Percentiles rank a stretch among this genome's conserved stretches.
phyloP scores from a whole-genome alignment of 1,284 basidiomycete genomes.

The Austroboletus novae-zelandiae region DNA sequence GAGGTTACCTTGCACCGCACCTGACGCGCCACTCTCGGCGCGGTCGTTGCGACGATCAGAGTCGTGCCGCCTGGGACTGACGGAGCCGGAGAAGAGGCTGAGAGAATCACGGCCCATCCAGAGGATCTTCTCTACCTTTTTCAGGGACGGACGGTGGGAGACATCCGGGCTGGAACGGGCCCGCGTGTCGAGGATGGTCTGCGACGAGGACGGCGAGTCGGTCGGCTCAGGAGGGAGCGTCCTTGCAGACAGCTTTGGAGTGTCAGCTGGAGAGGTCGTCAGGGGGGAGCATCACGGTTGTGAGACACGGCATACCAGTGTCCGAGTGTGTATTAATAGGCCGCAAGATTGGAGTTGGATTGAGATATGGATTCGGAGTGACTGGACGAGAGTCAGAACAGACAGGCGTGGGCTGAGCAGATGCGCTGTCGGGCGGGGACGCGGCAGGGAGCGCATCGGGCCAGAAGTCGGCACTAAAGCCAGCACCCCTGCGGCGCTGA shows the following conservation, averaged over 20 bases:
- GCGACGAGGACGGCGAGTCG: not conserved
- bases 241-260: slow-evolving; percentile 12
- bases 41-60: slow-evolving; percentile 19
- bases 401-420: slow-evolving; percentile 2
- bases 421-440: slow-evolving; percentile 1
- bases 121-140: slow-evolving; percentile 38
- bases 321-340: slow-evolving; percentile 7
- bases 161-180: slow-evolving; percentile 2
- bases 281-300: not conserved
- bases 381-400: slow-evolving; percentile 18
- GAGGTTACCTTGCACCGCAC: slow-evolving; percentile 24
- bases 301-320: slow-evolving; percentile 14
- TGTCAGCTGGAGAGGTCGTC: slow-evolving; percentile 1
- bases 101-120: slow-evolving; percentile 34
- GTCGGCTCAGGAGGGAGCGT: not conserved
- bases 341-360: slow-evolving; percentile 24
- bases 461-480: slow-evolving; percentile 22
- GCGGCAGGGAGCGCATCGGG: slow-evolving; percentile 13
- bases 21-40: slow-evolving; percentile 13
- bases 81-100: slow-evolving; percentile 23
- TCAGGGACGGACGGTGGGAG: slow-evolving; percentile 17
- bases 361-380: slow-evolving; percentile 32
- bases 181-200: too few relatives aligned
- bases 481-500: slow-evolving; percentile 10
- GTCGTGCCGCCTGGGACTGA: slow-evolving; percentile 11